Evolutionary conservation across 2,329 filamentous ascomycete genomes (phyloP).

Genomic region (Chalaropsis thielavioides): DNA sequence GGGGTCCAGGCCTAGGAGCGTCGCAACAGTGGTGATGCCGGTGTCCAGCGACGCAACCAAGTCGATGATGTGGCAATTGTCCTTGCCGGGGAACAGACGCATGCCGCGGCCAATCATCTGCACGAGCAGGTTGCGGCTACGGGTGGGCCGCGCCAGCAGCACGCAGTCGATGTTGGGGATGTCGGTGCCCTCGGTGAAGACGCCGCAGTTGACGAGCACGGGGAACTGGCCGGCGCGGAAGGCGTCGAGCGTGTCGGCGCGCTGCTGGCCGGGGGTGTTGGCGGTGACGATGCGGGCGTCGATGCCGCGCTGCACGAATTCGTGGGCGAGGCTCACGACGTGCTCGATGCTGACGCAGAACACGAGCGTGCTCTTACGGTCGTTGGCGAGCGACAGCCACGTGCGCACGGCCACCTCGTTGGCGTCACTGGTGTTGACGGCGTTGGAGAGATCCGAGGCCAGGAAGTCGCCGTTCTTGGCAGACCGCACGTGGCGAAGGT

Average conservation of each 20-base stretch:
- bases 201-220: slow-evolving; percentile 83
- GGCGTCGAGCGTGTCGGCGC: slow-evolving; percentile 54
- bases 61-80: slow-evolving; percentile 88
- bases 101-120: slow-evolving; percentile 98
- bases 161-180: slow-evolving; percentile 96
- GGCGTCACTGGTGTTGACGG: slow-evolving; percentile 64
- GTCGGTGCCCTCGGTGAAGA: slow-evolving; percentile 95
- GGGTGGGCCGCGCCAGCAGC: slow-evolving; percentile 71
- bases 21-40: slow-evolving; percentile 80
- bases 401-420: slow-evolving; percentile 77
- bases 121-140: slow-evolving; percentile 80
- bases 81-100: slow-evolving; percentile 64
- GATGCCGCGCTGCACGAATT: slow-evolving; percentile 62
- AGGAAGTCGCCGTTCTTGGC: slow-evolving; percentile 58
- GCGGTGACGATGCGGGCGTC: slow-evolving; percentile 82
- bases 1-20: slow-evolving; percentile 83
- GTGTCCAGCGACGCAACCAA: slow-evolving; percentile 77
- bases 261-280: slow-evolving; percentile 54
- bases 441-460: slow-evolving; percentile 58
- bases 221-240: slow-evolving; percentile 62
- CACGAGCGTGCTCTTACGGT: slow-evolving; percentile 70
- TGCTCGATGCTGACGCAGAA: slow-evolving; percentile 90
- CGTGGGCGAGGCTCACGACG: slow-evolving; percentile 56
- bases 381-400: slow-evolving; percentile 64
- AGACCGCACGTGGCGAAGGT: slow-evolving; percentile 52